Conservation (phyloP, 2,329 filamentous ascomycete species). For the Aotearoamyces nothofagi region DNA sequence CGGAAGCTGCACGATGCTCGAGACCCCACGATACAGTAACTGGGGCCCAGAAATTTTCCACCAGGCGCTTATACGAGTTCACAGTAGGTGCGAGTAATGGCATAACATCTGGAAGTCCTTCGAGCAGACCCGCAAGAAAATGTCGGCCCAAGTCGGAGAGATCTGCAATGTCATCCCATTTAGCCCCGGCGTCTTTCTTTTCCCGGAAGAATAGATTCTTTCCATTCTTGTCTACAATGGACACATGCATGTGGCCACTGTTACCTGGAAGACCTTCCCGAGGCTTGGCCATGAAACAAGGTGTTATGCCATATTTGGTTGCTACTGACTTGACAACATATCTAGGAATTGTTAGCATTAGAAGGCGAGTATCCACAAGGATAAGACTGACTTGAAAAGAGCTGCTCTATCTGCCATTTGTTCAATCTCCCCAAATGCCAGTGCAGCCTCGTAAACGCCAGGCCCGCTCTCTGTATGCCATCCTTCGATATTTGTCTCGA, state of each 20-base stretch:
- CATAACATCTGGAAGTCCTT: constrained; percentile 89
- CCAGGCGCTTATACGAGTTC: constrained; percentile 95
- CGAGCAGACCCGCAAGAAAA: constrained; percentile 81
- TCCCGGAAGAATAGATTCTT: constrained; percentile 75
- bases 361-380: constrained; percentile 1
- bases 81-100: constrained; percentile 85
- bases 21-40: constrained; percentile 96
- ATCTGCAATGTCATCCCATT: constrained; percentile 60
- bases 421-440: constrained; percentile 77
- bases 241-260: constrained; percentile 91
- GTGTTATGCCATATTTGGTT: constrained; percentile 77
- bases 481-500: constrained; percentile 72
- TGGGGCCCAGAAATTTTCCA: constrained; percentile 98
- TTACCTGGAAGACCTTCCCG: constrained; percentile 83
- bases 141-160: constrained; percentile 82
- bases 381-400: constrained; percentile 62
- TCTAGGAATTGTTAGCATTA: constrained; percentile 20
- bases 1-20: constrained; percentile 84
- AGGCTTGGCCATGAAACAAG: constrained; percentile 98
- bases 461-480: constrained; percentile 95
- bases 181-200: constrained; percentile 51
- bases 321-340: constrained; percentile 83
- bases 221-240: constrained; percentile 63
- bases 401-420: constrained; percentile 86
- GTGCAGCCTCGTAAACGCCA: constrained; percentile 86